Conservation (phyloP, 805 yeast genomes). For the Cyberlindnera euphorbiiphila region DNA sequence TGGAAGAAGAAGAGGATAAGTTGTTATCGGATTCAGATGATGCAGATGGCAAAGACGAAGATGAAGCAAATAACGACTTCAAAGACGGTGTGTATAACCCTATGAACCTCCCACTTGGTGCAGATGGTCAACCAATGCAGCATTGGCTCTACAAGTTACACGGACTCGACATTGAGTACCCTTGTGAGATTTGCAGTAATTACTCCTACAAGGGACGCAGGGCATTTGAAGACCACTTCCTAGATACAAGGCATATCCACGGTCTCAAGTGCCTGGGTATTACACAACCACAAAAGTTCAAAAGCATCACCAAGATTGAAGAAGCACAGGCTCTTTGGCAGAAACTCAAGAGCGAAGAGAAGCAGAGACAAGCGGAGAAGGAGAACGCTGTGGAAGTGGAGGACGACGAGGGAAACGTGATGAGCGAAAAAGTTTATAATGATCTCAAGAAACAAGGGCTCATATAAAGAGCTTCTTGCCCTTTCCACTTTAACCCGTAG, state of each 20-base stretch:
- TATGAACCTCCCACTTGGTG: conserved; percentile 69
- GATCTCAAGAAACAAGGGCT: conserved; percentile 89
- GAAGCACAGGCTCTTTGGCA: conserved; percentile 66
- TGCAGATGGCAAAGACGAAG: conserved; percentile 33
- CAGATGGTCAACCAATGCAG: conserved; percentile 91
- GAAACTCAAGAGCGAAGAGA: conserved; percentile 30
- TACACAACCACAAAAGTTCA: conserved; percentile 43
- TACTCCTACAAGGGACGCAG: conserved; percentile 66
- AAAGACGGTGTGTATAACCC: conserved; percentile 36
- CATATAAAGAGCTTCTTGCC: neutral
- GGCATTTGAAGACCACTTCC: conserved; percentile 71
- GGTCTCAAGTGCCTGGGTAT: conserved; percentile 79
- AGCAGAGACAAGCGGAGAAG: conserved; percentile 19
- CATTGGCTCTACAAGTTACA: conserved; percentile 88
- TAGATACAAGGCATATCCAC: conserved; percentile 61
- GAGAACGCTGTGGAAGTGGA: conserved; percentile 77
- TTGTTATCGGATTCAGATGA: conserved; percentile 17
- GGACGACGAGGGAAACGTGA: conserved; percentile 89
- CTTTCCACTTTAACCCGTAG: too few relatives aligned
- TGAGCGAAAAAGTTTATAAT: conserved; percentile 76
- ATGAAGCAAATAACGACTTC: conserved; percentile 18
- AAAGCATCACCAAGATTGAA: conserved; percentile 58
- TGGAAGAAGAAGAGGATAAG: conserved; percentile 28
- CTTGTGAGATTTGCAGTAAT: conserved; percentile 88
- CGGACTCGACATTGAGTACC: conserved; percentile 69